These are phyloP conservation scores for Hirsutella rhossiliensis DNA, from an alignment of 2,329 filamentous ascomycete genomes.

Conservation along the genomic window DNA sequence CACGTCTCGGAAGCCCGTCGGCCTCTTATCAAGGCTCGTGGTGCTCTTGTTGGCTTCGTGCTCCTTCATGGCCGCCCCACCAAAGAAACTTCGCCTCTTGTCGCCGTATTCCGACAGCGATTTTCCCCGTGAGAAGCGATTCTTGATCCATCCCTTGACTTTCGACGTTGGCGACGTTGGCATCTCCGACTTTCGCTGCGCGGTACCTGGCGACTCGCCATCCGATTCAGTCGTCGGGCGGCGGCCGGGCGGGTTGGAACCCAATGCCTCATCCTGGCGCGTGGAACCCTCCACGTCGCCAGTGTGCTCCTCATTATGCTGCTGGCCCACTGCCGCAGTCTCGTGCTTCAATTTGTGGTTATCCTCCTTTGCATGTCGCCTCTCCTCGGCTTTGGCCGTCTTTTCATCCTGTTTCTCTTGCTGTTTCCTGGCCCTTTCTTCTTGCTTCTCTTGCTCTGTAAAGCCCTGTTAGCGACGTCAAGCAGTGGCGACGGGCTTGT, in stretches of 20 bases:
- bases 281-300: slow-evolving; percentile 4
- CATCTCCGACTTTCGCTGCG: slow-evolving; percentile 5
- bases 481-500: neutral
- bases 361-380: slow-evolving; percentile 35
- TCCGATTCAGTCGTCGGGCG: neutral
- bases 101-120: slow-evolving; percentile 24
- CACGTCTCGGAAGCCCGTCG: slow-evolving; percentile 32
- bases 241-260: too few relatives aligned
- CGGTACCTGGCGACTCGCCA: slow-evolving; percentile 3
- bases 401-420: slow-evolving; percentile 37
- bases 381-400: slow-evolving; percentile 40
- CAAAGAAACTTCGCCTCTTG: slow-evolving; percentile 32
- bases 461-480: neutral
- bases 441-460: slow-evolving; percentile 34
- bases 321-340: neutral
- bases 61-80: slow-evolving; percentile 34
- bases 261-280: too few relatives aligned
- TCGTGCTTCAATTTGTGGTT: slow-evolving; percentile 32
- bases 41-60: slow-evolving; percentile 32
- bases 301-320: slow-evolving; percentile 1
- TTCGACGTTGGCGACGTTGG: slow-evolving; percentile 23
- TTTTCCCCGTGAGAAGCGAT: slow-evolving; percentile 34
- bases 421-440: slow-evolving; percentile 15
- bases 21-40: slow-evolving; percentile 27
- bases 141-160: slow-evolving; percentile 44